Base-by-base conservation (phyloP, 306 rosid species). In the Amphicarpaea edgeworthii region DNA sequence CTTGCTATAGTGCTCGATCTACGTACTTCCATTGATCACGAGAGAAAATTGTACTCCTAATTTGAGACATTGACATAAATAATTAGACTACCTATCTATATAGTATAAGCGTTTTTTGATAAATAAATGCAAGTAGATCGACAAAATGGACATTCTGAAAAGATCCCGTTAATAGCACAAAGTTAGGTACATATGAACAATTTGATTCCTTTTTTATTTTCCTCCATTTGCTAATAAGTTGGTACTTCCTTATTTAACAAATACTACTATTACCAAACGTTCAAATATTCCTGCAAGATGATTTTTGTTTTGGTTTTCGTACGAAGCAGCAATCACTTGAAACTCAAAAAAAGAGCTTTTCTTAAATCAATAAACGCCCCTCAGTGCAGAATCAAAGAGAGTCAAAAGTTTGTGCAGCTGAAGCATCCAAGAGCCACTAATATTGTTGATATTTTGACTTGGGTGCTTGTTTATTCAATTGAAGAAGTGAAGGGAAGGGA, bases 381-480 rank as follows among this genome's bases (percentile, higher is more conserved):
- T 51, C 7, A 51, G 51, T 77, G 81, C 41, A 82, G 87, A 75
- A 79, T 84, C 86, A 53, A 2, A 7, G 7, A 17, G 62, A 62
- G 88, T 86, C 86, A 82, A 88, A 88, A 84, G 89, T 79, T 83
- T 77, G 43, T 41, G 84, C 78, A 53, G 71, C 50, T 42, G 63
- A 79, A 83, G 72, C 66, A 66, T 42, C 54, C 42, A 51, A 41
- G 57, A 59, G 42, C 66, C 66, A 59, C 66, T 28, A 30, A 59
- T 59, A 59, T 58, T 24, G 6, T 28, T 28, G 32, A n/a, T n/a
- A n/a, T n/a, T n/a, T n/a, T n/a, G n/a, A n/a, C n/a, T n/a, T n/a
- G n/a, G n/a, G n/a, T n/a, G 12, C 12, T 23, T 53, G 34, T 63
- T 20, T 54, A 63, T 59, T 65, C 80, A 47, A 79, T 61, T 12